Evolutionary conservation across 768 basidiomycete species (phyloP), one percentile per base, ranked within the genome.

Genomic region (Lactifluus volemus): DNA sequence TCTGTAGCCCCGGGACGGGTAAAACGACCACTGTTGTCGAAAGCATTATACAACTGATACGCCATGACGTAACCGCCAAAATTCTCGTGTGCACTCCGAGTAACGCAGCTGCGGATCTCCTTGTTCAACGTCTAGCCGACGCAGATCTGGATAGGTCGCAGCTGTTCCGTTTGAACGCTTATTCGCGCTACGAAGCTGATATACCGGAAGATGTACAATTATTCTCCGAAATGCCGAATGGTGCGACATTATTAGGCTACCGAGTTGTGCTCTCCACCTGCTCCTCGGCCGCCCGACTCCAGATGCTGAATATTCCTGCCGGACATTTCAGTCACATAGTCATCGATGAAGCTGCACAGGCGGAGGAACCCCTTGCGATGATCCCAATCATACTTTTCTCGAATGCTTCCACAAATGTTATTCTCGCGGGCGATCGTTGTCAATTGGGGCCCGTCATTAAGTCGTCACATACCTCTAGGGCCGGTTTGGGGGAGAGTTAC

Each of bases 291-390:
- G 75, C 75, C 5, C 73, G 81, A 1, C 76, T 79, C 4, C 75
- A 78, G 30, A 74, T 74, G 5, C 64, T 84, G 9, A 83, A 83
- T 0, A 42, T 84, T 25, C 68, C 70, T 34, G 70, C 76, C 14
- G 84, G 84, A 0, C 81, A 84, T 67, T 86, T 81, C 64, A 78
- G 70, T 0, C 81, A 85, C 63, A 80, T 86, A 17, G 81, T 86
- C 64, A 71, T 84, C 44, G 84, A 86, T 64, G 84, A 86, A 61
- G 84, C 83, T 5, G 84, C 83, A 0, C 84, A 86, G 65, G 84
- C 79, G 0, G 78, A 77, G 44, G 84, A 86, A 64, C 83, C 84
- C 0, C 80, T 83, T 63, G 69, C 77, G 7, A 80, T 85, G 77
- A 73, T 84, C 4, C 66, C 74, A 0, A 70, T 77, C 41, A 64